A percentile compares a stretch with the other conserved stretches of the same genome.
phyloP scores from a whole-genome alignment of 805 yeast species.

The Yamadazyma olivae region DNA sequence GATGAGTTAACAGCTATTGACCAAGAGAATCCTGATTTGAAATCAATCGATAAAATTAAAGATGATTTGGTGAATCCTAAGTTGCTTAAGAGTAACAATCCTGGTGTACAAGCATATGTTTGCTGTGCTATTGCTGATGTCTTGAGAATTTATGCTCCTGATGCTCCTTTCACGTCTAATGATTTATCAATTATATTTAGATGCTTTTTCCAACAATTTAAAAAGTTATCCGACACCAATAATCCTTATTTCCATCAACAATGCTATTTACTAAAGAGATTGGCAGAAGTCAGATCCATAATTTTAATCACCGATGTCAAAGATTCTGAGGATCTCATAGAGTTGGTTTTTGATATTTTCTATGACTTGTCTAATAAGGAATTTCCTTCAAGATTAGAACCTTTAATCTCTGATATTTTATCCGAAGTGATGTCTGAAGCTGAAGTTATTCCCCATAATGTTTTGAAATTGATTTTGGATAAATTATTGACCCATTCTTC shows the following conservation, averaged over 20 bases:
- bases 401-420: conserved; percentile 65
- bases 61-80: conserved; percentile 56
- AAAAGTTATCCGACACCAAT: conserved; percentile 49
- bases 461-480: conserved; percentile 62
- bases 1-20: conserved; percentile 59
- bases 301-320: conserved; percentile 75
- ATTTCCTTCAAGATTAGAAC: conserved; percentile 54
- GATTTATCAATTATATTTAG: conserved; percentile 65
- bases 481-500: conserved; percentile 43
- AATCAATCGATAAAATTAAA: conserved; percentile 40
- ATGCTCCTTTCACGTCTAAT: conserved; percentile 75
- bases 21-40: conserved; percentile 50
- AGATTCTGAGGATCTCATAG: conserved; percentile 52
- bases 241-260: conserved; percentile 63
- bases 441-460: conserved; percentile 57
- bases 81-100: conserved; percentile 56
- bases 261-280: conserved; percentile 58
- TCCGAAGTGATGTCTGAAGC: conserved; percentile 73
- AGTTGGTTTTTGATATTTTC: conserved; percentile 55
- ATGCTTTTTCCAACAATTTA: conserved; percentile 62
- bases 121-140: conserved; percentile 78
- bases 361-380: conserved; percentile 48
- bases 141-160: conserved; percentile 78
- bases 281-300: conserved; percentile 74
- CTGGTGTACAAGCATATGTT: conserved; percentile 64